phyloP scores from a whole-genome alignment of 257 asterid species.

The Cinchona pubescens region DNA sequence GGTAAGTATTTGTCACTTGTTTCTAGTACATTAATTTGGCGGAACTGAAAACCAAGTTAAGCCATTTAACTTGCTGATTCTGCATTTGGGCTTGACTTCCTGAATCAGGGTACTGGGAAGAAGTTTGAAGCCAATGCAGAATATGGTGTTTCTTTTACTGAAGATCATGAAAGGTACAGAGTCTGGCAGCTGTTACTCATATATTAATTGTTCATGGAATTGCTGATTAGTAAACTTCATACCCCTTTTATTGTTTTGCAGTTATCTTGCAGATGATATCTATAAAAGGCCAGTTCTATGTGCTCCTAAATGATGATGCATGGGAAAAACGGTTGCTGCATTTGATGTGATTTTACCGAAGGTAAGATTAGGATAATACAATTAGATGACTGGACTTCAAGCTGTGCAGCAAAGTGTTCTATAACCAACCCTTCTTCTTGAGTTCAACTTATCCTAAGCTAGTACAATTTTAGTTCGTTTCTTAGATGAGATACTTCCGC shows the following conservation, averaged over 20 bases:
- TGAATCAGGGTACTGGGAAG: conserved; percentile 41
- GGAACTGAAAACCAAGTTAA: too few species aligned
- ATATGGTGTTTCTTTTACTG: conserved; percentile 66
- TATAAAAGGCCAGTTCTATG: conserved; percentile 58
- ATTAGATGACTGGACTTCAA: too few species aligned
- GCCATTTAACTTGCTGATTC: too few species aligned
- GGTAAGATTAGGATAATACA: conserved; percentile 37
- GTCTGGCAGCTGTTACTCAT: conserved; percentile 1
- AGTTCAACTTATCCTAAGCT: background rate
- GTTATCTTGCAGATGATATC: conserved; percentile 59
- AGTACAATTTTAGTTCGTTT: background rate
- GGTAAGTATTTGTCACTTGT: too few species aligned
- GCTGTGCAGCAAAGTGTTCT: too few species aligned
- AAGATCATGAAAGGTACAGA: conserved; percentile 76
- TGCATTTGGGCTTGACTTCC: too few species aligned
- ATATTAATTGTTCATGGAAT: background rate
- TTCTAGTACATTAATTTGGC: too few species aligned
- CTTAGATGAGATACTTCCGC: background rate
- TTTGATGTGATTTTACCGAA: conserved; percentile 74
- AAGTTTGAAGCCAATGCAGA: conserved; percentile 42
- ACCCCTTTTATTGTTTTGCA: conserved; percentile 27
- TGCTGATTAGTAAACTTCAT: background rate
- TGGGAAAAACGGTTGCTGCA: conserved; percentile 68
- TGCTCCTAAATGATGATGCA: conserved; percentile 60
- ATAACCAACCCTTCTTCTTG: background rate